Evolutionary conservation across 352 stramenopile genomes (phyloP), one percentile per base, ranked within the genome.

Genomic region (Aphanomyces euteiches): DNA sequence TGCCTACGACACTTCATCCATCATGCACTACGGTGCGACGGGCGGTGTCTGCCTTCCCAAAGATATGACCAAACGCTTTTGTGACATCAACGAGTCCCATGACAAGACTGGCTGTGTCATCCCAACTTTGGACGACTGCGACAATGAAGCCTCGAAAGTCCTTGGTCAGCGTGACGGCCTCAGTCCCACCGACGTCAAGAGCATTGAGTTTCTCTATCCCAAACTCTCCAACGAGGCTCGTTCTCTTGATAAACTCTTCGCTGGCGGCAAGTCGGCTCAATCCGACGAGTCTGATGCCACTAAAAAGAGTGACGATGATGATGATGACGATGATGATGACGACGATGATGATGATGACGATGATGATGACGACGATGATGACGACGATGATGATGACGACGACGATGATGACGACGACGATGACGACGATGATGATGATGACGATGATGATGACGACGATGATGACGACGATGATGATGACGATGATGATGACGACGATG

Each of bases 31-130:
- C 34, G 45, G 45, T 28, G 61, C 7, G 8, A 56, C 57, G 17
- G 61, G 61, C 60, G 56, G 28, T 12, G 17, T 73, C 38, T 73
- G 67, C 40, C 8, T 73, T n/a, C 67, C 67, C 4, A 68, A 60
- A 39, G 67, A 73, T 36, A 61, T 21, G 7, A 73, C 38, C 6
- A 17, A 43, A 10, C 12, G 13, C n/a, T 73, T 54, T 41, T 73
- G 67, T 39, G 67, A 73, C 60, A 21, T 69, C 53, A 36, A 66
- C 41, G 57, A 66, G 17, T 69, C 8, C 19, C 10, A 60, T 10
- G 39, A 12, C 7, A 69, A 28, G 43, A 37, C 47, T n/a, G 67
- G 67, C 5, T 73, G 67, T 36, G 37, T 59, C 43, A 38, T 61
- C 6, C 67, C 67, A 10, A 59, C 40, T 7, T 36, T 67, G 7